Base-by-base conservation (phyloP, 192 early-diverging fungal species). In the Podila epicladia region DNA sequence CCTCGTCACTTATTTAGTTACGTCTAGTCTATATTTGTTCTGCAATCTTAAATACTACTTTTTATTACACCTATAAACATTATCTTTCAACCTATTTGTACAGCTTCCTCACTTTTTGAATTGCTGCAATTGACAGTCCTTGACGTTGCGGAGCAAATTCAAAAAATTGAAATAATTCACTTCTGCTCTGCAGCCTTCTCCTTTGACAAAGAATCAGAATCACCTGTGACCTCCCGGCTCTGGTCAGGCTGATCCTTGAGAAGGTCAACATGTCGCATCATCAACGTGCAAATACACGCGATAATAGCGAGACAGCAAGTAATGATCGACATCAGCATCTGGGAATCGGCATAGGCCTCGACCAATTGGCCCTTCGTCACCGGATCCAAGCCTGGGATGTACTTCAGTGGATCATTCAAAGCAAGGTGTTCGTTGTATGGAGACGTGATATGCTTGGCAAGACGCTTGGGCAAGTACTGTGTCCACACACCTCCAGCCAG, bases 301-400 rank as follows among this genome's bases (percentile, higher is more conserved):
- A 59, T 59, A 11, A 59, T 29, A 12, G n/a, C 58, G 28, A 59
- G n/a, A 5, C 58, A 20, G 24, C 58, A 59, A 24, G 58, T 59
- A 59, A 59, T 59, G 24, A 59, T 59, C 58, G 58, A 59, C 58
- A 59, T 59, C 58, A 59, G 22, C 58, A 59, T 59, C 28, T 59
- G 58, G 2, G 58, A 59, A 29, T 59, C 58, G 12, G 24, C 58
- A 59, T 59, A 59, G n/a, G 58, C 58, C 11, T 22, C 28, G 22
- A 59, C 58, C 19, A 59, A 5, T 28, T 59, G 58, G 22, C 58
- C 28, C 58, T 59, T 59, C 20, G 0, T 59, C 24, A 59, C 58
- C 12, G 58, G n/a, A 59, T 59, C 58, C 58, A 59, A 29, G 58
- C 22, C 31, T 5, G 58, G 58, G 28, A 59, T 59, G 24, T 59